Conservation (phyloP, 1,284 basidiomycete species). For the Melampsora larici-populina region DNA sequence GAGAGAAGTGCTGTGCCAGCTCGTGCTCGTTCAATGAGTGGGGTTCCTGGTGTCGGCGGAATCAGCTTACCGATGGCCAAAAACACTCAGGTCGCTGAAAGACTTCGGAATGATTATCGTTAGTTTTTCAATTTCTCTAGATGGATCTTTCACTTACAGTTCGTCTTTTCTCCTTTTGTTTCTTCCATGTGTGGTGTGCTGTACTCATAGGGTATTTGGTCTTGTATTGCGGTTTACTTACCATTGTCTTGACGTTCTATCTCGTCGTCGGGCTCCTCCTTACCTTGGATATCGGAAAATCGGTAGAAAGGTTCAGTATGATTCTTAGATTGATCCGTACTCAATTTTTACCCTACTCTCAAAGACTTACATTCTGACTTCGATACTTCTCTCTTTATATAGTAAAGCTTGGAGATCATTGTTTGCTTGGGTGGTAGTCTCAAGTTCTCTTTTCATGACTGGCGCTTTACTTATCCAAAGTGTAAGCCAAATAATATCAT, state of each 20-base stretch:
- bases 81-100: background rate
- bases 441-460: background rate
- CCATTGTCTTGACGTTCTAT: background rate
- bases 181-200: background rate
- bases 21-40: background rate
- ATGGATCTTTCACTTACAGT: background rate
- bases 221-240: background rate
- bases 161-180: background rate
- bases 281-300: background rate
- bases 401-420: background rate
- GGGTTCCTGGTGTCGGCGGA: background rate
- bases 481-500: background rate
- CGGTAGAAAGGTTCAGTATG: background rate
- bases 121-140: background rate
- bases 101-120: background rate
- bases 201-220: background rate
- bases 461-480: background rate
- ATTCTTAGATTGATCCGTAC: background rate
- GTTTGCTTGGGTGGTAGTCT: background rate
- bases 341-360: too few species aligned
- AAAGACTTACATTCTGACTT: background rate
- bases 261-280: background rate
- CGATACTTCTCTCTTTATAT: background rate
- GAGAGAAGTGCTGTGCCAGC: background rate
- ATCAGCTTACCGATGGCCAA: background rate